Percentiles rank a stretch among this genome's conserved stretches.
Conservation (phyloP, 805 yeast species). For the Yarrowia phangngaensis region DNA sequence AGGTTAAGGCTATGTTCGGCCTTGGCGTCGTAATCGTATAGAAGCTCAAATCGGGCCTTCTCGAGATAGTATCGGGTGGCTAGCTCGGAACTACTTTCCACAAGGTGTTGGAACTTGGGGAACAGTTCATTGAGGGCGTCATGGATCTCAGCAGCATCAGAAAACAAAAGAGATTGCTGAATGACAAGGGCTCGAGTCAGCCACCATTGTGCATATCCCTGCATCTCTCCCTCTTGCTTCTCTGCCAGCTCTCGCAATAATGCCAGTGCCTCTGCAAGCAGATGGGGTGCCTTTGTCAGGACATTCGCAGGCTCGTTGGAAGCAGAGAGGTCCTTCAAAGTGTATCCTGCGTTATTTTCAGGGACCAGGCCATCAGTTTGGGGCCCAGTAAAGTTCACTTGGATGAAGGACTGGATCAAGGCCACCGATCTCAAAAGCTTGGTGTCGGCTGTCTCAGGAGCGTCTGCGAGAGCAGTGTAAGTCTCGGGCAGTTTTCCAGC, state of each 20-base stretch:
- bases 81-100: slow-evolving; percentile 34
- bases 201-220: slow-evolving; percentile 35
- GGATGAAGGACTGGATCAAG: slow-evolving; percentile 63
- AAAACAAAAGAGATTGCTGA: slow-evolving; percentile 38
- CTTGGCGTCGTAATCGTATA: slow-evolving; percentile 37
- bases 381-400: slow-evolving; percentile 83
- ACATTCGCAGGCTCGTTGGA: slow-evolving; percentile 73
- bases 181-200: slow-evolving; percentile 38
- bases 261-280: slow-evolving; percentile 45
- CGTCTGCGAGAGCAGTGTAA: slow-evolving; percentile 6
- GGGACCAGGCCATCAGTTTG: slow-evolving; percentile 42
- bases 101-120: slow-evolving; percentile 8
- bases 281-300: slow-evolving; percentile 50
- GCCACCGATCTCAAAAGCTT: slow-evolving; percentile 48
- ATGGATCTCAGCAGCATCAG: slow-evolving; percentile 34
- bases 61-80: slow-evolving; percentile 59
- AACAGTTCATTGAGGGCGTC: slow-evolving; percentile 31
- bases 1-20: slow-evolving; percentile 32
- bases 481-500: slow-evolving; percentile 19
- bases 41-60: slow-evolving; percentile 49
- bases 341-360: slow-evolving; percentile 30
- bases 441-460: slow-evolving; percentile 11
- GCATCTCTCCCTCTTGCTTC: slow-evolving; percentile 28
- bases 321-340: slow-evolving; percentile 42
- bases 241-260: slow-evolving; percentile 45